Base-by-base conservation (phyloP, 2,329 filamentous ascomycete genomes). In the Apiospora sp. region DNA sequence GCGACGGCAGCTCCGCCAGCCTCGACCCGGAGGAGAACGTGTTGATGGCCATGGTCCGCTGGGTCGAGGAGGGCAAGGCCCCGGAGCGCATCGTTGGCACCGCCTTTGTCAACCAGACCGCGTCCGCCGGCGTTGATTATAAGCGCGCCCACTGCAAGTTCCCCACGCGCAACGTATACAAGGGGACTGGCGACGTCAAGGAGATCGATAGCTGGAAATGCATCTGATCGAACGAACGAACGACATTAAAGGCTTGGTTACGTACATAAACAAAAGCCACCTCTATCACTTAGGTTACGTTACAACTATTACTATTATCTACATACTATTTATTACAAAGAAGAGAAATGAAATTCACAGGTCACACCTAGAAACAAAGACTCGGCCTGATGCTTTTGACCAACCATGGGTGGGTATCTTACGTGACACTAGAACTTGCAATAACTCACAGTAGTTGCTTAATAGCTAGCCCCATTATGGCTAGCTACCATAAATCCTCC, bases 21-120 rank as follows among this genome's bases (percentile, higher is more conserved):
- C 68, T 78, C 14, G 80, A 84, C 7, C 81, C 83, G 0, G 79
- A 82, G 12, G 77, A 83, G 71, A 87, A 87, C 69, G 78, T 86
- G 0, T 76, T 87, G 24, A 81, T 83, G 78, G 82, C 84, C 5
- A 76, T 87, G n/a, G 84, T 87, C 2, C 78, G 82, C 14, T 87
- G 86, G 86, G 85, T 87, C 1, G 86, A 84, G 76, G 72, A 81
- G 41, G 81, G 79, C 7, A 73, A 79, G n/a, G 84, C 84, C 0
- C 86, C 86, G 0, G 83, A 85, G 44, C 69, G 58, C 22, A 71
- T 73, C 24, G 24, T 64, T 14, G 72, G 72, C 6, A 79, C 80
- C 1, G 74, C 79, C 6, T 76, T 72, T 27, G 71, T 76, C 24
- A 75, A 76, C 19, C 73, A 73, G 27, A 74, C 71, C 41, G 61